Percentiles rank a stretch among this genome's conserved stretches.
Conservation (phyloP, 2,329 filamentous ascomycete species). For the Colletotrichum tanaceti region DNA sequence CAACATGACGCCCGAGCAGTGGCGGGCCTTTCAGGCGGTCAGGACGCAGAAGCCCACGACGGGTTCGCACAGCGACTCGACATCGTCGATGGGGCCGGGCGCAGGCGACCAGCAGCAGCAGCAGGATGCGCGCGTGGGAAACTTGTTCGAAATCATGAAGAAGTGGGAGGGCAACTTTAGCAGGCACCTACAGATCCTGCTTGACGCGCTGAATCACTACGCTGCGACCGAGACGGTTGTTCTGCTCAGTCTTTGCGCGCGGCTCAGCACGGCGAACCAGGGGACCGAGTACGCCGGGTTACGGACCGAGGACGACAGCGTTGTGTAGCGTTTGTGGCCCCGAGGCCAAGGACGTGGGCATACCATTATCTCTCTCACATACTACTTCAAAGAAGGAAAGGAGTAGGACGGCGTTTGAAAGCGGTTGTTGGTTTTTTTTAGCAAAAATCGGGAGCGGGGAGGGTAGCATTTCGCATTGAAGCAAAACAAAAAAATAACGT, state of each 20-base stretch:
- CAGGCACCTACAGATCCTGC: constrained; percentile 89
- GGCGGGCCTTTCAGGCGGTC: constrained; percentile 66
- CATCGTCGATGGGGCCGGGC: constrained; percentile 52
- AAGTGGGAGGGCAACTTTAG: constrained; percentile 96
- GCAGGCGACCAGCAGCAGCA: constrained; percentile 45
- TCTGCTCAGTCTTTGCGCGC: constrained; percentile 85
- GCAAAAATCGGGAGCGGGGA: background rate
- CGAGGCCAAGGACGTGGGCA: too few relatives aligned
- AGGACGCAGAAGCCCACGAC: constrained; percentile 54
- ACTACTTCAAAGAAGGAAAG: background rate
- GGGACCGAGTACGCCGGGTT: constrained; percentile 74
- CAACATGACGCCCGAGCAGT: constrained; percentile 71
- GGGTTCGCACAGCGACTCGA: constrained; percentile 49
- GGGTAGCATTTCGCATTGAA: constrained; percentile 7
- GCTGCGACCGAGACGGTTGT: constrained; percentile 98
- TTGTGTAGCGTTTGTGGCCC: constrained; percentile 1
- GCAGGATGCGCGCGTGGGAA: constrained; percentile 68
- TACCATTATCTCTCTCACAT: background rate
- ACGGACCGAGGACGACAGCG: constrained; percentile 66
- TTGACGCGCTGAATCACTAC: constrained; percentile 96
- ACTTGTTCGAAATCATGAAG: constrained; percentile 86
- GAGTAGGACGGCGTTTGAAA: constrained; percentile 27
- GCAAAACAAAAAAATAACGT: background rate
- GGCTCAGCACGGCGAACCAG: constrained; percentile 84
- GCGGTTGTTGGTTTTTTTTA: background rate